Evolutionary conservation across 1,139 yeast species (phyloP), one percentile per base, ranked within the genome.

Genomic region (Candida pseudoviswanathii): DNA sequence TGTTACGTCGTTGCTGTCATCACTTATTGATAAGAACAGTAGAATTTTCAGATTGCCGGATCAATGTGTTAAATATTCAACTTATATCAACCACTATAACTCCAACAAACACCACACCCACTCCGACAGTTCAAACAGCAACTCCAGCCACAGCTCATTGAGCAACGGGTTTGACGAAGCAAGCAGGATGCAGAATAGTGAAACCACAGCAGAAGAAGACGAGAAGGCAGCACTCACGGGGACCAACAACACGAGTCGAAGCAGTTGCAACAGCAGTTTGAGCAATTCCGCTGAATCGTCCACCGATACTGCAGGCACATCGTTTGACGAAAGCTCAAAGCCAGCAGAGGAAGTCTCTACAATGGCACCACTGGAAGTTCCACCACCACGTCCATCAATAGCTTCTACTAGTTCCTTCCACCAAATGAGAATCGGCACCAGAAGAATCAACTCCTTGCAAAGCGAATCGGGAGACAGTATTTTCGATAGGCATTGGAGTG

Each of bases 101-200:
- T 25, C 36, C 22, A 31, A 21, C 16, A 41, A 11, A 45, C 39
- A 26, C 9, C 29, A 42, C n/a, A 38, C 40, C 2, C 43, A 39
- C 10, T 51, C 58, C 2, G 30, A 54, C 1, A 64, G 67, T 49
- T 43, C 54, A 4, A 54, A 48, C 29, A 55, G 64, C 1, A 47
- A 62, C 8, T 49, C 51, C 8, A 67, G 68, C 48, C 57, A 63
- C 45, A 45, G 63, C 5, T 66, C 70, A n/a, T 53, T 67, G 32
- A 59, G 66, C 39, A 68, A 63, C 39, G 52, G 58, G 3, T 65
- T 62, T 46, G 65, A 62, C 11, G 53, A 47, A 11, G 11, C 25
- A 16, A 42, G 29, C 26, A 33, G 37, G n/a, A n/a, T 21, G 5
- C 10, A 16, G 22, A 34, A 10, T 10, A 36, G 26, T 36, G 9